These are phyloP conservation scores for Trichomonas tenax DNA, from an alignment of 208 protist species.

Conservation along the genomic window DNA sequence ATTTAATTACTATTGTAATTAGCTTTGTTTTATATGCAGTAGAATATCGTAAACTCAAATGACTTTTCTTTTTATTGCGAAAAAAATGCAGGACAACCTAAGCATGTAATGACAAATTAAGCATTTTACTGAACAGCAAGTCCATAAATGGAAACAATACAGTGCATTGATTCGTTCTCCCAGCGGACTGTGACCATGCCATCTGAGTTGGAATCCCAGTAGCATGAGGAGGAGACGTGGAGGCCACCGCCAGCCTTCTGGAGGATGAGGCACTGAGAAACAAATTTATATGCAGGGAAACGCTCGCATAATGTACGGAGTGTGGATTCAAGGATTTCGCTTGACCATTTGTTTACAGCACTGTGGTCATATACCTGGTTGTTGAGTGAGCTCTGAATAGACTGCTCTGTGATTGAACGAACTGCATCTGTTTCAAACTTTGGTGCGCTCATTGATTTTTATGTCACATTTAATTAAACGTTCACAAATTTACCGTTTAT, in stretches of 20 bases:
- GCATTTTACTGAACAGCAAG: not conserved
- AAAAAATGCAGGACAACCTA: too few relatives aligned
- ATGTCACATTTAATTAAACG: not conserved
- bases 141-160: constrained; percentile 4
- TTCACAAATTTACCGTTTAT: not conserved
- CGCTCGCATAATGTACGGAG: not conserved
- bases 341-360: not conserved
- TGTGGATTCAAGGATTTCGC: not conserved
- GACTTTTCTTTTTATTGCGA: too few relatives aligned
- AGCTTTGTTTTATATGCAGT: too few relatives aligned
- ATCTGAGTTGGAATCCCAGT: not conserved
- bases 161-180: constrained; percentile 15
- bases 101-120: not conserved
- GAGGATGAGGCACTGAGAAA: constrained; percentile 8
- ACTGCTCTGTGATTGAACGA: not conserved
- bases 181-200: not conserved
- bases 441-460: not conserved
- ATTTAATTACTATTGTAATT: too few relatives aligned
- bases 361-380: not conserved
- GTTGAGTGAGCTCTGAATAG: not conserved
- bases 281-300: not conserved
- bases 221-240: constrained; percentile 1
- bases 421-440: constrained; percentile 7
- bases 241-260: not conserved
- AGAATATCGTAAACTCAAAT: too few relatives aligned